Evolutionary conservation across 116 monocot genomes (phyloP), one percentile per base, ranked within the genome.

Genomic region (Thalassia testudinum): DNA sequence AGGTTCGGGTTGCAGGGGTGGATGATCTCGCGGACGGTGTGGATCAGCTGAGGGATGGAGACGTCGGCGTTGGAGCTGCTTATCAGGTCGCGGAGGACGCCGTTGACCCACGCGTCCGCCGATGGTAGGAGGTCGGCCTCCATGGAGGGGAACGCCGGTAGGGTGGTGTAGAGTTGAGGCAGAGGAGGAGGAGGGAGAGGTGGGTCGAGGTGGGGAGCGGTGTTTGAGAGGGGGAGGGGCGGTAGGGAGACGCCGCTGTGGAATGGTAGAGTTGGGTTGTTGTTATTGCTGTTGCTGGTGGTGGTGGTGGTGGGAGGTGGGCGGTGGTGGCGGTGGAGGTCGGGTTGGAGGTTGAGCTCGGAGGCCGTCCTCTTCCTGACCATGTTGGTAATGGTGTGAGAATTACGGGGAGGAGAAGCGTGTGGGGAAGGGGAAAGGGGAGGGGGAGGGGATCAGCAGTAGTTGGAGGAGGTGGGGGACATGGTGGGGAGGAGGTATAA

Each of bases 1-100:
- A 97, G 76, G 61, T 50, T 58, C 0, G 97, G 97, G 68, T 97
- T 85, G 70, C 83, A 93, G 7, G 93, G 93, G 19, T 77, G 73
- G 50, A 93, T 78, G 69, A 93, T 66, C 55, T 93, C 83, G 1
- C 87, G 72, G 13, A 86, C 86, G 56, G 77, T 93, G 53, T 80
- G 70, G 57, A 97, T 88, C 37, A 97, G 76, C 57, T 97, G 97
- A 1, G 72, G 70, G 20, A 88, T 64, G 10, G 95, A 81, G 0
- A 81, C 70, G 5, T 77, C 76, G 7, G 84, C 57, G 17, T 76
- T 42, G 11, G 78, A 60, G 61, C 59, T 83, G 53, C 20, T 68
- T 65, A 93, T 72, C 19, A 93, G 64, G 62, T 93, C 87, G 0
- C 80, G 60, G 26, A 93, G 87, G 37, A 93, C 67, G 12, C 75